Base-by-base conservation (phyloP, 2,329 filamentous ascomycete species). In the Seiridium cupressi region DNA sequence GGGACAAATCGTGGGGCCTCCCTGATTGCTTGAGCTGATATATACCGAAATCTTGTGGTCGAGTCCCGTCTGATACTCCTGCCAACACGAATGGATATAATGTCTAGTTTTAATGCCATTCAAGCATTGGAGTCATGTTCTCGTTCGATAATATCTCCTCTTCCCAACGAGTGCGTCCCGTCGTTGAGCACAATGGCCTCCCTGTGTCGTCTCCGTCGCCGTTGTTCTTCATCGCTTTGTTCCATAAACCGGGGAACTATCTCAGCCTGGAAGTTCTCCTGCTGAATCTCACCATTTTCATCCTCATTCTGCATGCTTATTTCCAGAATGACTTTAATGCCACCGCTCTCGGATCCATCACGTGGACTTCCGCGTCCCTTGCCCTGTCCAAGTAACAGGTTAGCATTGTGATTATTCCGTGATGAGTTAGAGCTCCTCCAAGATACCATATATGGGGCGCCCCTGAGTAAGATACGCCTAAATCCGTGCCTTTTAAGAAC, bases 111-210 rank as follows among this genome's bases (percentile, higher is more conserved):
- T 7, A 13, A 2, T 8, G 49, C 11, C 10, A 3, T 36, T 73
- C 59, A 76, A 70, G 46, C 65, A 36, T 65, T 67, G 56, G 77
- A 78, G 51, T 77, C 76, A 51, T 81, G 77, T 44, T 81, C 82
- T 62, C 85, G 78, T 72, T 95, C 89, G 57, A 93, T 91, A 42
- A 97, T 96, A 70, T 96, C 91, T 49, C 86, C 86, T 63, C 87
- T 84, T 3, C 84, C 87, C 49, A 96, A 73, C 1, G 91, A 89
- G 38, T 89, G 83, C 31, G 86, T 91, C n/a, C 91, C 91, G 69
- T 96, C 92, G 68, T 93, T 94, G 60, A 97, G 79, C 26, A 97
- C 93, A 85, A 97, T 93, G 4, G 92, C 93, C 77, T 97, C 92
- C 65, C 93, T 84, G 69, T 94, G 84, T 55, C 91, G 84, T 64